Conservation (phyloP, 2,329 filamentous ascomycete species). For the Sporothrix humicola region DNA sequence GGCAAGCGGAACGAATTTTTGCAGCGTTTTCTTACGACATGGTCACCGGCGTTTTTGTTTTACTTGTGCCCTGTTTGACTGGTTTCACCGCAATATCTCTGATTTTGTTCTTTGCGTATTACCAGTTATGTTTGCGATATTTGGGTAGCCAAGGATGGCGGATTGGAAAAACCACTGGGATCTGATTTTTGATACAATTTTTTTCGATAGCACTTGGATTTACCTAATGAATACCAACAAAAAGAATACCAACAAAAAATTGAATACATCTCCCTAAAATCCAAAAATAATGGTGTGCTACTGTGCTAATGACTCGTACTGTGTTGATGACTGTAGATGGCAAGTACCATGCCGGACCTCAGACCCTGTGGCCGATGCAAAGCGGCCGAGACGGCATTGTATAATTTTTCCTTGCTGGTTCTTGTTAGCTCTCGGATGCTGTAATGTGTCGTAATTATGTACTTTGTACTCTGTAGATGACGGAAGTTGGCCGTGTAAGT, state of each 20-base stretch:
- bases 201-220: not conserved
- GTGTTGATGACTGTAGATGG: too few species aligned
- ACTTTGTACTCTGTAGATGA: not conserved
- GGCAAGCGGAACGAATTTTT: constrained; percentile 25
- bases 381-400: too few species aligned
- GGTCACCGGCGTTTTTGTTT: constrained; percentile 8
- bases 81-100: not conserved
- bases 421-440: too few species aligned
- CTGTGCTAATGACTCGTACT: too few species aligned
- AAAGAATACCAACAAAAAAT: not conserved
- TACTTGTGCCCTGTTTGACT: not conserved
- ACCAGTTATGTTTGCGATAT: constrained; percentile 19
- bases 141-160: constrained; percentile 17
- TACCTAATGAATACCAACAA: not conserved
- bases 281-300: too few species aligned
- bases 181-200: not conserved
- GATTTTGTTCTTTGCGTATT: not conserved
- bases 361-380: not conserved
- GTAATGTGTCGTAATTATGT: too few species aligned
- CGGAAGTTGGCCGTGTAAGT: constrained; percentile 1
- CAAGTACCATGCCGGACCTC: not conserved
- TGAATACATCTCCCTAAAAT: not conserved
- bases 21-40: constrained; percentile 22
- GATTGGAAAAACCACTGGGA: constrained; percentile 14
- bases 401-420: too few species aligned